These are phyloP conservation scores for Boletus vinaceobasis DNA, from an alignment of 768 basidiomycete genomes.

Conservation along the genomic window DNA sequence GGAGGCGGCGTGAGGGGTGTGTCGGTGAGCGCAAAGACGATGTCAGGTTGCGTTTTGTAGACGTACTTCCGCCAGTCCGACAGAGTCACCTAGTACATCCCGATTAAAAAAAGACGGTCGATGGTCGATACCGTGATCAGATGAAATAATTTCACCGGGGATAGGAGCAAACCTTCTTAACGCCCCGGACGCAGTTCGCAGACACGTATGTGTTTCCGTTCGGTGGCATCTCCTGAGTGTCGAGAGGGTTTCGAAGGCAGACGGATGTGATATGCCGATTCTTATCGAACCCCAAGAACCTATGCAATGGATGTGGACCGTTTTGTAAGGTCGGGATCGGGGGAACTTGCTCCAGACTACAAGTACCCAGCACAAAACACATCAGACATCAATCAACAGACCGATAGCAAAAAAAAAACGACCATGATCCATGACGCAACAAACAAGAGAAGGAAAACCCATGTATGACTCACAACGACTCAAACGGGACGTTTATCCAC, in stretches of 20 bases:
- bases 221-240: conserved; percentile 65
- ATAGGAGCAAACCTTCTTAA: conserved; percentile 53
- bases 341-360: conserved; percentile 61
- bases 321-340: conserved; percentile 62
- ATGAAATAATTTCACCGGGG: not conserved
- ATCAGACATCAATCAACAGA: not conserved
- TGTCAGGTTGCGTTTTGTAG: conserved; percentile 56
- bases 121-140: not conserved
- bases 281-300: conserved; percentile 55
- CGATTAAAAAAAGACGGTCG: not conserved
- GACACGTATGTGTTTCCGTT: conserved; percentile 60
- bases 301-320: conserved; percentile 56
- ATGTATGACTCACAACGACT: conserved; percentile 66
- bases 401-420: not conserved
- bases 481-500: conserved; percentile 73
- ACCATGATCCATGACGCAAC: not conserved
- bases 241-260: conserved; percentile 62
- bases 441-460: not conserved
- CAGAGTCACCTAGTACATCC: conserved; percentile 46
- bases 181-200: conserved; percentile 61
- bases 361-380: not conserved
- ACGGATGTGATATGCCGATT: conserved; percentile 53
- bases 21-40: conserved; percentile 70
- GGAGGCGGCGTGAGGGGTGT: conserved; percentile 62
- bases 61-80: conserved; percentile 55